Evolutionary conservation across 306 rosid species (phyloP).

Genomic region (Sicyos baderoa): DNA sequence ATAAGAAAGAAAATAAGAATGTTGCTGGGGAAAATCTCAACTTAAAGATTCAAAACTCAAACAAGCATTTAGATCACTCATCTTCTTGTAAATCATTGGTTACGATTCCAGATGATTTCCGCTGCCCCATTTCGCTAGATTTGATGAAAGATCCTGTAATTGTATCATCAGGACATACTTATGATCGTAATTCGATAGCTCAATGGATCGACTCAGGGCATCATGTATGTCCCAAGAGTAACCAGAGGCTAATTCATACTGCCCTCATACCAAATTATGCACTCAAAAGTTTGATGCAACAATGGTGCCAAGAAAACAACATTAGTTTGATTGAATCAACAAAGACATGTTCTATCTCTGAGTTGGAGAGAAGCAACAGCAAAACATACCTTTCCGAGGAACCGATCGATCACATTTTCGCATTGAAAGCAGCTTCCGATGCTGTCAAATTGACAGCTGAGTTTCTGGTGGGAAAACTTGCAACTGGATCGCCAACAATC

Average conservation of each 20-base stretch:
- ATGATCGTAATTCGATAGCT: slow-evolving; percentile 65
- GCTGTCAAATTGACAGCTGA: slow-evolving; percentile 37
- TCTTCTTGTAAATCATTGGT: slow-evolving; percentile 44
- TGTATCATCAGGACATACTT: slow-evolving; percentile 79
- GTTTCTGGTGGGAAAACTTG: slow-evolving; percentile 85
- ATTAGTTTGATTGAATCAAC: slow-evolving; percentile 31
- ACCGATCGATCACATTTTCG: slow-evolving; percentile 61
- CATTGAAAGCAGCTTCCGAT: slow-evolving; percentile 41
- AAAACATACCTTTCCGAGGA: slow-evolving; percentile 25
- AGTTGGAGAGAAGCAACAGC: slow-evolving; percentile 32
- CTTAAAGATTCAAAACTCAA: slow-evolving; percentile 24
- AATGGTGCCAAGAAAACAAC: slow-evolving; percentile 67
- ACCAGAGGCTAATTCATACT: slow-evolving; percentile 77
- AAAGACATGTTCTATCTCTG: slow-evolving; percentile 20
- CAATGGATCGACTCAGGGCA: slow-evolving; percentile 91
- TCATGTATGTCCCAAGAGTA: slow-evolving; percentile 82
- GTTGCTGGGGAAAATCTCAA: slow-evolving; percentile 21
- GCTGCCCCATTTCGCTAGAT: slow-evolving; percentile 84
- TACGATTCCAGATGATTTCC: slow-evolving; percentile 69
- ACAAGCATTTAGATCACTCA: slow-evolving; percentile 23
- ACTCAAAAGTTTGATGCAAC: slow-evolving; percentile 70
- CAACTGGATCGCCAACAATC: slow-evolving; percentile 75
- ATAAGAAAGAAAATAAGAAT: slow-evolving; percentile 24
- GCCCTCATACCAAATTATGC: slow-evolving; percentile 88
- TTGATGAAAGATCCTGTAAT: slow-evolving; percentile 86